Conservation (phyloP, 176 grass and related monocot genomes). For the Panicum miliaceum region DNA sequence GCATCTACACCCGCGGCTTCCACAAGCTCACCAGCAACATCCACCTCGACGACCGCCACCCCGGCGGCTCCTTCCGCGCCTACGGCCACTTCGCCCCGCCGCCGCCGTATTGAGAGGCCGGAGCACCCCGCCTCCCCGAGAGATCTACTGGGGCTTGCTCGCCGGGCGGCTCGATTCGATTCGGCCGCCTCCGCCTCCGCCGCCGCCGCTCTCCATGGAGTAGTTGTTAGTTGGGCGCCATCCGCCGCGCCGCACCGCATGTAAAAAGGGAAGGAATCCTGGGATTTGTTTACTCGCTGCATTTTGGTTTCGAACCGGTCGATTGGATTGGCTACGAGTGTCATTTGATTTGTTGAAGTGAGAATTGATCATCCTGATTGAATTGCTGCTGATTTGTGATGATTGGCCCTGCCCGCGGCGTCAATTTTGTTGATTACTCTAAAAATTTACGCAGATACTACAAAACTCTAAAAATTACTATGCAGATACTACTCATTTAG, state of each 20-base stretch:
- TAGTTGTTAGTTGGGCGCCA: background rate
- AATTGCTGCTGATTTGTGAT: background rate
- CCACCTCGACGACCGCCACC: conserved; percentile 42
- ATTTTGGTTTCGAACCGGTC: background rate
- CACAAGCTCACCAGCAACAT: conserved; percentile 67
- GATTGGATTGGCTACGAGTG: background rate
- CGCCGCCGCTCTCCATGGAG: background rate
- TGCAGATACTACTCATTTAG: background rate
- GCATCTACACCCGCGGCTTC: conserved; percentile 77
- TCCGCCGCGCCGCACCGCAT: background rate
- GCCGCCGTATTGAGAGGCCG: conserved; percentile 20
- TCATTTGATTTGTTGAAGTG: background rate
- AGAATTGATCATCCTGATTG: background rate
- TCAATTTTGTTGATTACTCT: conserved; percentile 7
- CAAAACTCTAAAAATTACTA: too few relatives aligned
- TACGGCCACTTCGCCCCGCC: conserved; percentile 32
- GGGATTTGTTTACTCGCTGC: background rate
- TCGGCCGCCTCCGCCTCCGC: background rate
- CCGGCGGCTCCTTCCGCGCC: conserved; percentile 41
- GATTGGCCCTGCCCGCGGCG: background rate
- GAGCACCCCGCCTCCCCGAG: background rate
- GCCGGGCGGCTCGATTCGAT: background rate
- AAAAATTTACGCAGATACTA: background rate
- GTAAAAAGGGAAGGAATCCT: conserved; percentile 12
- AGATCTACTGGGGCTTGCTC: background rate